These are phyloP conservation scores for Spergularia azorica DNA, from an alignment of 179 eudicot species.

Conservation along the genomic window DNA sequence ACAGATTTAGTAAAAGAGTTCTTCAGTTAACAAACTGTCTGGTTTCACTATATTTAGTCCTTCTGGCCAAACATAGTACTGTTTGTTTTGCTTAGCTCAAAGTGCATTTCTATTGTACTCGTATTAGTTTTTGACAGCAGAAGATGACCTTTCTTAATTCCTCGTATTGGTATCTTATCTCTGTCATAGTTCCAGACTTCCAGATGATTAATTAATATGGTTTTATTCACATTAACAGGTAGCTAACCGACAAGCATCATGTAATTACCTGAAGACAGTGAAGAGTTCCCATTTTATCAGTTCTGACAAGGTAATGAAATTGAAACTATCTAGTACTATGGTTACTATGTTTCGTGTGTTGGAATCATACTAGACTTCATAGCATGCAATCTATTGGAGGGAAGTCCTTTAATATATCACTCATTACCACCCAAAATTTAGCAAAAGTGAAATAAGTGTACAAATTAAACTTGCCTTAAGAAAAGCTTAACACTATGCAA, in stretches of 20 bases:
- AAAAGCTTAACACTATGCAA: neutral
- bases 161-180: neutral
- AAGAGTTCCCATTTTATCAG: conserved; percentile 77
- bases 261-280: conserved; percentile 61
- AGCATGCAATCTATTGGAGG: neutral
- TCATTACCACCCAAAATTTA: neutral
- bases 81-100: conserved; percentile 11
- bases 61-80: neutral
- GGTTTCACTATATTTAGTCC: conserved; percentile 13
- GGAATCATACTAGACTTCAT: neutral
- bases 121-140: neutral
- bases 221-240: conserved; percentile 48
- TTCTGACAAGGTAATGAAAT: conserved; percentile 74
- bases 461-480: neutral
- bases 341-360: neutral
- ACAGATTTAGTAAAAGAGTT: conserved; percentile 7
- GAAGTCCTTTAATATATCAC: neutral
- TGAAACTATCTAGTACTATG: neutral
- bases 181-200: neutral
- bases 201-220: neutral
- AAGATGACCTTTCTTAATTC: neutral
- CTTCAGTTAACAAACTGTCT: neutral
- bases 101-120: neutral
- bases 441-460: conserved; percentile 11
- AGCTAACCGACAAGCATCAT: conserved; percentile 65